Base-by-base conservation (phyloP, 306 rosid genomes). In the Prunus salicina region DNA sequence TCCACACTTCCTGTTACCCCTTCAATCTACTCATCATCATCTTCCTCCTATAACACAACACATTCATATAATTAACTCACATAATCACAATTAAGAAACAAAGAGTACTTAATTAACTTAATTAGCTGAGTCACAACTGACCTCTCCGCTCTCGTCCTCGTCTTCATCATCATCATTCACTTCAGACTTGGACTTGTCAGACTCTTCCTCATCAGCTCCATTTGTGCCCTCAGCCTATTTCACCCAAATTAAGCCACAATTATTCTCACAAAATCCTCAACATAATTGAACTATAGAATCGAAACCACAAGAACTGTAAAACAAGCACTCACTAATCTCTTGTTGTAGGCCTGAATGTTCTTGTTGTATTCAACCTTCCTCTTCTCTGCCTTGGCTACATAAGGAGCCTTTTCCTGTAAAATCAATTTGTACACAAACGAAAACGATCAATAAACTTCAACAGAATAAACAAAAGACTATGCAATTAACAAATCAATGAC, bases 121-220 rank as follows among this genome's bases (percentile, higher is more conserved):
- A 61, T 24, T 24, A 61, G 13, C 1, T 0, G 12, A 0, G 27
- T n/a, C 27, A 10, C 62, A 8, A 46, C 25, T 12, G 22, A 88
- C 91, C 82, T 85, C 91, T 38, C 80, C 91, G 4, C 87, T 85
- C 78, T 65, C 81, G 32, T 88, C 97, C 22, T 89, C 98, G 0
- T 88, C 97, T 1, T 90, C 98, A 1, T 93, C 97, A 2, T 91
- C 97, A 7, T 93, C 98, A 32, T 93, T 76, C 67, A 93, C 93
- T 73, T 93, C 97, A 3, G 98, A 91, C 72, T 87, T 91, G 13
- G 98, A 93, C 81, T 90, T 93, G 75, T 93, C 98, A 3, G 98
- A 93, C 55, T 89, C 98, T 4, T 93, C 91, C 64, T 89, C 98
- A 64, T 90, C 96, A 0, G 76, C 87, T 27, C 83, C 86, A 49